Evolutionary conservation across 2,329 filamentous ascomycete genomes (phyloP).

Genomic region (Claviceps pusilla): DNA sequence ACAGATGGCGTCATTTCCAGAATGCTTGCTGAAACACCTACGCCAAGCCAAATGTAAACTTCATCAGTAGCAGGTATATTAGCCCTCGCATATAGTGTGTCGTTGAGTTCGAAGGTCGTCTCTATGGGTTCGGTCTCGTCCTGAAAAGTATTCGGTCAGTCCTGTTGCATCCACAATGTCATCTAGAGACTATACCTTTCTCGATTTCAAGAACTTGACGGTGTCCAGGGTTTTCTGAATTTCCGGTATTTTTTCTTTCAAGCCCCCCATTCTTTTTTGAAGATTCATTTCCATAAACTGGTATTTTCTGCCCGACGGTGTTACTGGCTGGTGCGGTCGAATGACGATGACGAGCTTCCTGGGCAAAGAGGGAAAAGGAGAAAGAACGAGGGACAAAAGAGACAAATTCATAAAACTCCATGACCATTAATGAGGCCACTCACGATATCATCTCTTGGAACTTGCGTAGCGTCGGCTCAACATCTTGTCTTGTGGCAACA

Average conservation of each 20-base stretch:
- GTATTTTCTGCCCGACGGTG: slow-evolving; percentile 57
- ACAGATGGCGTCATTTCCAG: not conserved
- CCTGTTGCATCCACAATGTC: not conserved
- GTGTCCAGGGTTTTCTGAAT: slow-evolving; percentile 93
- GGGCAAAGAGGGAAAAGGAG: not conserved
- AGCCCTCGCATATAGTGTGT: slow-evolving; percentile 85
- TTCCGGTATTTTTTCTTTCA: slow-evolving; percentile 92
- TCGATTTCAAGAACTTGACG: slow-evolving; percentile 66
- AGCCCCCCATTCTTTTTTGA: slow-evolving; percentile 61
- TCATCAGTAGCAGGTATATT: slow-evolving; percentile 70
- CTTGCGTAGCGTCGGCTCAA: slow-evolving; percentile 64
- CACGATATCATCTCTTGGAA: slow-evolving; percentile 94
- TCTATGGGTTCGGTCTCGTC: slow-evolving; percentile 56
- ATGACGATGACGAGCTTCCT: not conserved
- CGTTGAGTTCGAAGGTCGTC: slow-evolving; percentile 91
- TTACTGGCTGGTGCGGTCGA: slow-evolving; percentile 2
- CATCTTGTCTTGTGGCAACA: slow-evolving; percentile 61
- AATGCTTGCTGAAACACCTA: slow-evolving; percentile 22
- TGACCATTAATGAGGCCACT: slow-evolving; percentile 15
- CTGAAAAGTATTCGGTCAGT: slow-evolving; percentile 13
- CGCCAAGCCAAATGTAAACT: slow-evolving; percentile 93
- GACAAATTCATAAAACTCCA: not conserved
- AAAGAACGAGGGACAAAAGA: not conserved
- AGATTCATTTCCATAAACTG: slow-evolving; percentile 98
- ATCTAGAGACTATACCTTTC: slow-evolving; percentile 39